Percentiles rank a stretch among this genome's conserved stretches.
These are phyloP conservation scores for Aureobasidium zeae DNA, from an alignment of 2,329 filamentous ascomycete species.

Conservation along the genomic window DNA sequence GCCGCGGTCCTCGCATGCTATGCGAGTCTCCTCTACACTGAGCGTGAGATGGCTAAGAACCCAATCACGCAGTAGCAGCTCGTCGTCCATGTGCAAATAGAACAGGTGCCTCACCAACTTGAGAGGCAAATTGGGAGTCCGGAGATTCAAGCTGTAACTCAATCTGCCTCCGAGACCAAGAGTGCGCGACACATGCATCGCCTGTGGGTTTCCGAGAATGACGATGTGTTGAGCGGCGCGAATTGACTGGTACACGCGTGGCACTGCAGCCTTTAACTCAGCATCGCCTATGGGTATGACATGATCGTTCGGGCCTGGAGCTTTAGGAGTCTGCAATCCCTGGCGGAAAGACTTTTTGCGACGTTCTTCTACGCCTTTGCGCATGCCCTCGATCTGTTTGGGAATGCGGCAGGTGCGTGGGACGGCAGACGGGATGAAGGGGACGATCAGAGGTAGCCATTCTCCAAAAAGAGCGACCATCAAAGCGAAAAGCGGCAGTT, in stretches of 20 bases:
- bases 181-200: constrained; percentile 34
- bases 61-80: constrained; percentile 44
- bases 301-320: constrained; percentile 33
- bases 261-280: constrained; percentile 27
- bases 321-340: not conserved
- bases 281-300: constrained; percentile 40
- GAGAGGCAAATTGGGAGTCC: constrained; percentile 44
- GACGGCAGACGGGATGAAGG: constrained; percentile 61
- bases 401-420: constrained; percentile 80
- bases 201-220: constrained; percentile 23
- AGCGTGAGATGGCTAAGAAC: constrained; percentile 47
- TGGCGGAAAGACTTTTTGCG: constrained; percentile 9
- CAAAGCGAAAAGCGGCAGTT: constrained; percentile 68
- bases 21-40: constrained; percentile 29
- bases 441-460: constrained; percentile 71
- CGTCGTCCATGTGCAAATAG: constrained; percentile 63
- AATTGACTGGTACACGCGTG: not conserved
- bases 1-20: constrained; percentile 31
- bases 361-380: constrained; percentile 36
- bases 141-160: constrained; percentile 39
- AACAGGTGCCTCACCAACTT: constrained; percentile 46
- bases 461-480: constrained; percentile 74
- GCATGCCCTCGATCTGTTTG: constrained; percentile 55
- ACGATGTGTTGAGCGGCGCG: not conserved
- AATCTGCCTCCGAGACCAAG: constrained; percentile 31